Evolutionary conservation across 495 filamentous ascomycete genomes (phyloP).

Genomic region (Lepraria neglecta): DNA sequence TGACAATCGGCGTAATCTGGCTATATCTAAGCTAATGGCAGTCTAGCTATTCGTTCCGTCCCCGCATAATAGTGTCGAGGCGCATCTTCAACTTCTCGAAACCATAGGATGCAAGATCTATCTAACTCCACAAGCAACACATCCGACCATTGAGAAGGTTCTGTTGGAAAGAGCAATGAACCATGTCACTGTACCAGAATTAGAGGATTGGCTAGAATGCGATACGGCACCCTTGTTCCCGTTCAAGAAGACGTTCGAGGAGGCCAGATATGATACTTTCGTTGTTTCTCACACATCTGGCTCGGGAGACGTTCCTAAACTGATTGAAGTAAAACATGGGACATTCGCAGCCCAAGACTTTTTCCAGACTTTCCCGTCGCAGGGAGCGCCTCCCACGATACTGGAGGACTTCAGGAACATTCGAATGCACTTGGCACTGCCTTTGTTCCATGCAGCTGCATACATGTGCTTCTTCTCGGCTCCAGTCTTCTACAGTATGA

Average conservation of each 20-base stretch:
- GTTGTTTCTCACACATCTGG: constrained; percentile 54
- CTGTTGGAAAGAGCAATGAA: constrained; percentile 23
- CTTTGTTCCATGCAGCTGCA: constrained; percentile 11
- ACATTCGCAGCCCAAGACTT: constrained; percentile 42
- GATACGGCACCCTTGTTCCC: constrained; percentile 26
- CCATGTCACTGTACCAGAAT: constrained; percentile 25
- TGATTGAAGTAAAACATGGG: constrained; percentile 42
- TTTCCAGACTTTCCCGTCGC: background rate
- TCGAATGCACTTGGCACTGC: constrained; percentile 21
- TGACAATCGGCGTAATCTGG: background rate
- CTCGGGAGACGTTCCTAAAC: constrained; percentile 53
- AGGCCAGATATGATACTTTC: constrained; percentile 39
- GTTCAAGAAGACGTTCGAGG: constrained; percentile 30
- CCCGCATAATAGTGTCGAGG: constrained; percentile 39
- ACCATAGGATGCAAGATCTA: constrained; percentile 35
- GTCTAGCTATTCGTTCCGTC: constrained; percentile 35
- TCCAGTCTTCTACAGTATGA: constrained; percentile 13
- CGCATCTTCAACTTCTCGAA: constrained; percentile 37
- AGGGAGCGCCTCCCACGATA: background rate
- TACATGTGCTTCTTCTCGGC: constrained; percentile 2
- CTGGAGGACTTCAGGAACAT: constrained; percentile 22
- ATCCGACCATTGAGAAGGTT: constrained; percentile 26
- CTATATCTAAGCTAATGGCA: background rate
- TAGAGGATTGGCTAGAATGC: constrained; percentile 28
- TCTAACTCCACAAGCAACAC: constrained; percentile 28